Conservation (phyloP, 2,329 filamentous ascomycete genomes). For the Cercospora citrullina region DNA sequence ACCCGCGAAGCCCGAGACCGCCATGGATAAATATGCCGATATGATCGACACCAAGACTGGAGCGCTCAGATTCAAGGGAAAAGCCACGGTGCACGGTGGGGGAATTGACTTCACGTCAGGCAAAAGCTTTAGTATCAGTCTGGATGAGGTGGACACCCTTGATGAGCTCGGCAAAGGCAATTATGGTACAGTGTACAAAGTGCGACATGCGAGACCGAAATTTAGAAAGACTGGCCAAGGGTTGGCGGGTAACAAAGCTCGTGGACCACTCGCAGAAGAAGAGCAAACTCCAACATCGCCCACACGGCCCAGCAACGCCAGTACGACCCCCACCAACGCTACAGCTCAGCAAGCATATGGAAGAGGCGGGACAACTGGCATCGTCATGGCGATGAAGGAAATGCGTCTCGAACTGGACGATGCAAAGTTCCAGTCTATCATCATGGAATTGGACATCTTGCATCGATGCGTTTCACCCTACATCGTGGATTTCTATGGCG, state of each 20-base stretch:
- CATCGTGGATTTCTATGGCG: constrained; percentile 98
- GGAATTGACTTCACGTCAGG: constrained; percentile 93
- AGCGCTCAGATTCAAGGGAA: constrained; percentile 87
- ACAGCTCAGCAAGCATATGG: constrained; percentile 23
- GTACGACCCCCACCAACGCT: constrained; percentile 23
- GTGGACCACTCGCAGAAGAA: constrained; percentile 30
- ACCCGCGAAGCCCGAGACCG: constrained; percentile 34
- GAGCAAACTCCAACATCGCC: constrained; percentile 30
- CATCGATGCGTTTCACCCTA: constrained; percentile 94
- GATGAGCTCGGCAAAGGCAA: constrained; percentile 97
- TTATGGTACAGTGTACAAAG: constrained; percentile 97
- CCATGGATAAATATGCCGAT: constrained; percentile 68
- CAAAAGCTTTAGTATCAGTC: constrained; percentile 85
- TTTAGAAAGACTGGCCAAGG: constrained; percentile 62
- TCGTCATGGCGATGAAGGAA: constrained; percentile 99
- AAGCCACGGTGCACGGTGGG: constrained; percentile 81
- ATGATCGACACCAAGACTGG: constrained; percentile 91
- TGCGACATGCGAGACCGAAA: constrained; percentile 74
- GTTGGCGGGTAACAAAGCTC: constrained; percentile 59
- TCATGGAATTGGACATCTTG: constrained; percentile 95
- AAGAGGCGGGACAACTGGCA: constrained; percentile 62
- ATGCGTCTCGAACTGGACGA: constrained; percentile 94
- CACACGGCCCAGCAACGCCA: constrained; percentile 36
- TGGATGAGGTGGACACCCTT: constrained; percentile 91
- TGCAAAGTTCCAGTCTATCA: constrained; percentile 92